Evolutionary conservation across 1,139 yeast genomes (phyloP).

Genomic region (Yamadazyma siamensis): DNA sequence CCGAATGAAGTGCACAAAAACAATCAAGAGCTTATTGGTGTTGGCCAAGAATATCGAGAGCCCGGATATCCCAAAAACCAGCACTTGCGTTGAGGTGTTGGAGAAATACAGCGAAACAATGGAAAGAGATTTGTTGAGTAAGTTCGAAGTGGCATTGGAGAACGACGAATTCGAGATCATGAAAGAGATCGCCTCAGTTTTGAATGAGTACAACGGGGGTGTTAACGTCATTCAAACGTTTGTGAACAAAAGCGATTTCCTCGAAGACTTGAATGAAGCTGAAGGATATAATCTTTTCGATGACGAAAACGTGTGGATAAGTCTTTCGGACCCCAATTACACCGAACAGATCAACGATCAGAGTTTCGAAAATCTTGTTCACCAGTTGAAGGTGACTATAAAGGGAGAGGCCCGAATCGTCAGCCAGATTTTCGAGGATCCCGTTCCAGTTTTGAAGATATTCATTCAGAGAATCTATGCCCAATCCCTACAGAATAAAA

Average conservation of each 20-base stretch:
- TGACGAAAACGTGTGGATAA: constrained; percentile 36
- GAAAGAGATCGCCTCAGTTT: constrained; percentile 75
- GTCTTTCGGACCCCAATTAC: constrained; percentile 35
- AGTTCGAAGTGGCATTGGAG: constrained; percentile 59
- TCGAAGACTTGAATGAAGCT: constrained; percentile 34
- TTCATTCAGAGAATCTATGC: constrained; percentile 78
- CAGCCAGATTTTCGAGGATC: constrained; percentile 66
- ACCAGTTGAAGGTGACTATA: constrained; percentile 41
- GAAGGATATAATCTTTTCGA: constrained; percentile 33
- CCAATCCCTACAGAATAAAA: constrained; percentile 67
- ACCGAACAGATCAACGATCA: constrained; percentile 29
- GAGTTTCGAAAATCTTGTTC: constrained; percentile 31
- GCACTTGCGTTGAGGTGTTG: constrained; percentile 50
- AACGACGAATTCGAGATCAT: constrained; percentile 60
- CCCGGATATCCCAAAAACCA: constrained; percentile 48
- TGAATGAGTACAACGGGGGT: constrained; percentile 84
- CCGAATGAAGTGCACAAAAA: constrained; percentile 63
- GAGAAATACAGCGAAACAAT: constrained; percentile 72
- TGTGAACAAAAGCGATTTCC: constrained; percentile 76
- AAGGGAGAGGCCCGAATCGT: constrained; percentile 73
- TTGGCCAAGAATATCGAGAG: constrained; percentile 61
- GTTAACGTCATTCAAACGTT: constrained; percentile 77
- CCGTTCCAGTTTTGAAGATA: constrained; percentile 61
- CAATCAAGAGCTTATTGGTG: constrained; percentile 61
- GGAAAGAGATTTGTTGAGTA: constrained; percentile 62